Evolutionary conservation across 495 filamentous ascomycete genomes (phyloP).

Genomic region (Penicillium crystallinum): DNA sequence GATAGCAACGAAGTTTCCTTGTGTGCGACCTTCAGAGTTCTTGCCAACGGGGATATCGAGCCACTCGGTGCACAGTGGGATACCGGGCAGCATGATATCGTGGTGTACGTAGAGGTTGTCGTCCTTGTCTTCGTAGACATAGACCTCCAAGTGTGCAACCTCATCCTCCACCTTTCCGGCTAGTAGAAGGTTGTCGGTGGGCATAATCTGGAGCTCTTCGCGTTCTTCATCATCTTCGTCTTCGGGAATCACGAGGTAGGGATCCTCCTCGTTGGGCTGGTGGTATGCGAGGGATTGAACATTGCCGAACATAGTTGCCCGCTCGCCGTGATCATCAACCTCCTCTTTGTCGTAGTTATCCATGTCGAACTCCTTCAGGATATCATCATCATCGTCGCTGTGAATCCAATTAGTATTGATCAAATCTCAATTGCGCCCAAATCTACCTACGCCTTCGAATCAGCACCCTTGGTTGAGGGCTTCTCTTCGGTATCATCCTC

Average conservation of each 20-base stretch:
- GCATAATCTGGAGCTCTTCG: constrained; percentile 89
- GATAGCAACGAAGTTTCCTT: constrained; percentile 85
- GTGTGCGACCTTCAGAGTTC: constrained; percentile 45
- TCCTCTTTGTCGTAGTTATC: constrained; percentile 90
- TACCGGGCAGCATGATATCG: constrained; percentile 98
- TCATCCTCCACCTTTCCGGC: constrained; percentile 95
- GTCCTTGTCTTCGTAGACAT: constrained; percentile 89
- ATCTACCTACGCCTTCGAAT: constrained; percentile 17
- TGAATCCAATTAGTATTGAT: constrained; percentile 21
- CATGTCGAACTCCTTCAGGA: constrained; percentile 90
- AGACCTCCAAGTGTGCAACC: constrained; percentile 91
- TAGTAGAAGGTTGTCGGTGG: constrained; percentile 86
- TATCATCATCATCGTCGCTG: constrained; percentile 78
- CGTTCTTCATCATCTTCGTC: constrained; percentile 81
- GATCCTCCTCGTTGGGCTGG: constrained; percentile 85
- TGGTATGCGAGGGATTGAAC: constrained; percentile 90
- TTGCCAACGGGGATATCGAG: constrained; percentile 81
- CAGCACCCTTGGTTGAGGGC: constrained; percentile 14
- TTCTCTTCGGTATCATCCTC: constrained; percentile 25
- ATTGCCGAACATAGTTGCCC: constrained; percentile 91
- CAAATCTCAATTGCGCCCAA: not conserved
- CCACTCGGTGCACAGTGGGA: constrained; percentile 95
- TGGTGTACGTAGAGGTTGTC: constrained; percentile 99
- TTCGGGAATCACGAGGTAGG: constrained; percentile 81
- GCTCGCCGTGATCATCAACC: constrained; percentile 57